Evolutionary conservation across 768 basidiomycete species (phyloP).

Genomic region (Russula brevipes): DNA sequence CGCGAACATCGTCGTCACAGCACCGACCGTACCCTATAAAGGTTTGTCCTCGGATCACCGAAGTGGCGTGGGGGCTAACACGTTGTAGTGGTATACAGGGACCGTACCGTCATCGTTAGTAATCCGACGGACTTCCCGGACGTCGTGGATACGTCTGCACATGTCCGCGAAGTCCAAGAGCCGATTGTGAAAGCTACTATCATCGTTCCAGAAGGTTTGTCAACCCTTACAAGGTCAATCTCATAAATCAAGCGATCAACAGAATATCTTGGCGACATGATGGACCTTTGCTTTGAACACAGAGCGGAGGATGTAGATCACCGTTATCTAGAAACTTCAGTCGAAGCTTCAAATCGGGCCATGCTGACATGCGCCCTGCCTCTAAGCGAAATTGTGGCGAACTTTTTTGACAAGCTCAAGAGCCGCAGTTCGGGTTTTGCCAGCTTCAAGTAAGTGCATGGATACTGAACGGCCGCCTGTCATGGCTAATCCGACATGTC

Average conservation of each 20-base stretch:
- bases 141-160: constrained; percentile 47
- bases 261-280: constrained; percentile 96
- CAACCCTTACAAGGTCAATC: neutral
- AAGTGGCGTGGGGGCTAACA: constrained; percentile 4
- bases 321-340: constrained; percentile 67
- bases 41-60: constrained; percentile 37
- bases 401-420: constrained; percentile 95
- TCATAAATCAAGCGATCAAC: neutral
- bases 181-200: constrained; percentile 92
- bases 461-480: neutral
- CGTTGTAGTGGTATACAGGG: constrained; percentile 65
- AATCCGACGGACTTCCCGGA: constrained; percentile 98
- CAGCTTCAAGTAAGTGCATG: constrained; percentile 72
- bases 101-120: constrained; percentile 60
- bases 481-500: constrained; percentile 5
- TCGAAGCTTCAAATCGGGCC: constrained; percentile 52
- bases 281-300: constrained; percentile 85
- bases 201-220: constrained; percentile 84
- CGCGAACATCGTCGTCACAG: constrained; percentile 90
- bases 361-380: constrained; percentile 84
- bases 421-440: constrained; percentile 88
- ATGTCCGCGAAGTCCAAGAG: constrained; percentile 77
- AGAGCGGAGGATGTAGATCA: constrained; percentile 82
- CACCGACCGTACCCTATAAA: constrained; percentile 94
- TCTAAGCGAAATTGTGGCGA: constrained; percentile 86